Conservation (phyloP, 306 rosid genomes). For the Acacia crassicarpa region DNA sequence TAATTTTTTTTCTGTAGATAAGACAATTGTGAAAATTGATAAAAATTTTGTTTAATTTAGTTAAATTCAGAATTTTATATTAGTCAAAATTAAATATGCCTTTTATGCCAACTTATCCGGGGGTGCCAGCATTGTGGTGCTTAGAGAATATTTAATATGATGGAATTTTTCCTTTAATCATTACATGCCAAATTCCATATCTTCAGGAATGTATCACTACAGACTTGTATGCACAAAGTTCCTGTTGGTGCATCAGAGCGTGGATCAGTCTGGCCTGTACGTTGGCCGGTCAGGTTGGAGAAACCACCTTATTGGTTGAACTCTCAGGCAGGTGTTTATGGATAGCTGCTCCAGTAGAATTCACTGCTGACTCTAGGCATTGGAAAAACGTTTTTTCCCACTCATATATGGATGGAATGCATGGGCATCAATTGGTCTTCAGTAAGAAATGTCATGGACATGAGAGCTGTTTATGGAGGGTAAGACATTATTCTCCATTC, state of each 20-base stretch:
- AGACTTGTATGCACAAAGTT: conserved; percentile 75
- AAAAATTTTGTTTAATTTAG: too few species aligned
- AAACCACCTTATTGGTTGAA: conserved; percentile 80
- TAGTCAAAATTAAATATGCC: too few species aligned
- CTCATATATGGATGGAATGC: conserved; percentile 71
- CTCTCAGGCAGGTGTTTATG: conserved; percentile 60
- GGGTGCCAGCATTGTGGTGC: conserved; percentile 4
- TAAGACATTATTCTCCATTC: conserved; percentile 42
- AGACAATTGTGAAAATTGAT: too few species aligned
- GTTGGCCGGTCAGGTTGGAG: conserved; percentile 81
- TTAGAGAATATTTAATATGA: not conserved
- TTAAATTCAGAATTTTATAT: too few species aligned
- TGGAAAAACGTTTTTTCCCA: conserved; percentile 68
- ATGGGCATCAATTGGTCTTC: conserved; percentile 76
- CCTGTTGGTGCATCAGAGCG: conserved; percentile 53
- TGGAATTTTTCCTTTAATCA: not conserved
- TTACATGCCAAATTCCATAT: conserved; percentile 17
- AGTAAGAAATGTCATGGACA: conserved; percentile 85
- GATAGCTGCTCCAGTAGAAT: conserved; percentile 62
- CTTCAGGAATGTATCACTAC: conserved; percentile 70
- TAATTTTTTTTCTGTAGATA: too few species aligned
- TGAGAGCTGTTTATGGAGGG: conserved; percentile 93
- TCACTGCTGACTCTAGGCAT: conserved; percentile 62
- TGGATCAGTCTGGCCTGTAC: conserved; percentile 71
- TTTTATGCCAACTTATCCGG: conserved; percentile 4